Evolutionary conservation across 768 basidiomycete genomes (phyloP).

Genomic region (Roridomyces roridus): DNA sequence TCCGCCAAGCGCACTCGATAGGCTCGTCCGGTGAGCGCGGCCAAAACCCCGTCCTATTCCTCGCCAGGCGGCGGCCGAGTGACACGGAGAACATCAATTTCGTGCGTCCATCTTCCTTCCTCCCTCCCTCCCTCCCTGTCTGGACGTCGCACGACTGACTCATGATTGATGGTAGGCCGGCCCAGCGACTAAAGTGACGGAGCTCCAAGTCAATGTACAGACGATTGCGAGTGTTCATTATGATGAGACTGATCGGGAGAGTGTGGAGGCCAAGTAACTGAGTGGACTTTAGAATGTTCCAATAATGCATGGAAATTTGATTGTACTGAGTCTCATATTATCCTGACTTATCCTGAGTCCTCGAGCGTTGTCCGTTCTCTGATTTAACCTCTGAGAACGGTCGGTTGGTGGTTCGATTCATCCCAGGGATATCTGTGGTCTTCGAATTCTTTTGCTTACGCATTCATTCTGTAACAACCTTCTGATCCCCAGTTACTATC

Average conservation of each 20-base stretch:
- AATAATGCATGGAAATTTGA: no score
- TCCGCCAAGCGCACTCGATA: conserved; percentile 7
- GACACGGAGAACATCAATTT: not conserved
- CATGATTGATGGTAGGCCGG: not conserved
- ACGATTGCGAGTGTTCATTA: conserved; percentile 11
- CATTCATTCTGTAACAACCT: no score
- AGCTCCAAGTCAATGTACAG: conserved; percentile 19
- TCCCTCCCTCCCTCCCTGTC: conserved; percentile 8
- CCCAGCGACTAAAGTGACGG: conserved; percentile 1
- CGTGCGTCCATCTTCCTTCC: not conserved
- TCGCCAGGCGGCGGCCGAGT: conserved; percentile 4
- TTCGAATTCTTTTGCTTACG: no score
- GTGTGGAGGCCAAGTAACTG: no score
- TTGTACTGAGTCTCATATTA: no score
- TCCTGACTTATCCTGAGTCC: no score
- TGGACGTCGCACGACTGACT: not conserved
- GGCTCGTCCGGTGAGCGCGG: conserved; percentile 13
- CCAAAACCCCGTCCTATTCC: conserved; percentile 4
- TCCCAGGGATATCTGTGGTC: no score
- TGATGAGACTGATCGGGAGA: not conserved
- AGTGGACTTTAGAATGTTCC: no score
- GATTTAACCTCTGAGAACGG: no score
- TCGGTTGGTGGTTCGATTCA: no score
- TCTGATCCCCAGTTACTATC: no score
- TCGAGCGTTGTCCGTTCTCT: no score